These are phyloP conservation scores for Echium plantagineum DNA, from an alignment of 257 asterid species.

Conservation along the genomic window DNA sequence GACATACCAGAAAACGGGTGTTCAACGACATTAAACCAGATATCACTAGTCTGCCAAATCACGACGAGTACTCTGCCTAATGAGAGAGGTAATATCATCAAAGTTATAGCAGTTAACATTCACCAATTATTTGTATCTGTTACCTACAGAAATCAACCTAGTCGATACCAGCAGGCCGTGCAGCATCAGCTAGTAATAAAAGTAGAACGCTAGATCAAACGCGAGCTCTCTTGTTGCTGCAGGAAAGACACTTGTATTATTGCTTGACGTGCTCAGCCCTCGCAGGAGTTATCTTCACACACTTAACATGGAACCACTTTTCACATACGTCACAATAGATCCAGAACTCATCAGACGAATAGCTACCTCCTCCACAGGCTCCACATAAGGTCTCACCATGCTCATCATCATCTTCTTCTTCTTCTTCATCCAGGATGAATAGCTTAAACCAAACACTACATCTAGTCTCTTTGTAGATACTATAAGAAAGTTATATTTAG, in stretches of 20 bases:
- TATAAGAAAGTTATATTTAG: too few species aligned
- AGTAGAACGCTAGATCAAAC: constrained; percentile 12
- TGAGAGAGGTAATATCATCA: too few species aligned
- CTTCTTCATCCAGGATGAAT: too few species aligned
- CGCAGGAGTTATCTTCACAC: constrained; percentile 80
- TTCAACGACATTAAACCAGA: too few species aligned
- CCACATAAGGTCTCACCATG: constrained; percentile 66
- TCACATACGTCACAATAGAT: constrained; percentile 74
- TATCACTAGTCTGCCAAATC: too few species aligned
- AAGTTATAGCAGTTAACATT: constrained; percentile 3
- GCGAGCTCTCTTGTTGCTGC: constrained; percentile 64
- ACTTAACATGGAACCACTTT: constrained; percentile 84
- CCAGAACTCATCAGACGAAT: constrained; percentile 64
- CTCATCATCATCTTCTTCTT: constrained; percentile 59
- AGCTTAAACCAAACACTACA: too few species aligned
- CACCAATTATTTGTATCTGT: constrained; percentile 10
- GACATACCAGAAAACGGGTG: too few species aligned
- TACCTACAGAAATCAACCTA: neutral
- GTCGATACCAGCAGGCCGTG: neutral
- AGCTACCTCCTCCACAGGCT: constrained; percentile 47
- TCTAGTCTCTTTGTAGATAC: too few species aligned
- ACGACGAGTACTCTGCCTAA: too few species aligned
- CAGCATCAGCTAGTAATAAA: neutral
- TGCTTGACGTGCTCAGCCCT: constrained; percentile 66
- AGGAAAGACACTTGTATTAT: constrained; percentile 72